phyloP scores from a whole-genome alignment of 2,329 filamentous ascomycete species.

The Monilinia fructigena region DNA sequence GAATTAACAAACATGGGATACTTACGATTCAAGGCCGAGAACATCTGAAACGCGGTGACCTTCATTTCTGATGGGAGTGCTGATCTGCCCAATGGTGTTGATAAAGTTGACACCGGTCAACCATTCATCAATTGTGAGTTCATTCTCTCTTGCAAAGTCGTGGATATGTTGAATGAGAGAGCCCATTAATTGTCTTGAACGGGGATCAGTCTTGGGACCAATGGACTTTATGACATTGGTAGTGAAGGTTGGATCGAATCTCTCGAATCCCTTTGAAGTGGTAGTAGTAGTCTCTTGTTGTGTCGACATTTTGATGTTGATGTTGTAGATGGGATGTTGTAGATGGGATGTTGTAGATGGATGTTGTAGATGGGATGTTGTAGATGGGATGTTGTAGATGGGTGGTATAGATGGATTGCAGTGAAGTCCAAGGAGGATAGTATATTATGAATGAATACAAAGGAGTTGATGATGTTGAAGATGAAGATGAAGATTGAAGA shows the following conservation, averaged over 20 bases:
- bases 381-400: neutral
- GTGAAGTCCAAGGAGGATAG: neutral
- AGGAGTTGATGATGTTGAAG: conserved; percentile 6
- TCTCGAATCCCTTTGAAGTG: conserved; percentile 7
- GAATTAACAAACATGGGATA: conserved; percentile 27
- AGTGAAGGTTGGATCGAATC: conserved; percentile 77
- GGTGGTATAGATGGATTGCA: neutral
- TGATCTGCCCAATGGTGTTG: conserved; percentile 69
- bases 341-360: neutral
- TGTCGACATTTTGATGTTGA: conserved; percentile 12
- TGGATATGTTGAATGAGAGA: conserved; percentile 70
- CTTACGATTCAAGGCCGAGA: conserved; percentile 69
- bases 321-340: neutral
- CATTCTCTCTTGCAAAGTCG: conserved; percentile 75
- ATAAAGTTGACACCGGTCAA: conserved; percentile 71
- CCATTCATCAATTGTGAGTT: conserved; percentile 77
- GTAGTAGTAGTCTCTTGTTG: conserved; percentile 19
- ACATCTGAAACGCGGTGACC: conserved; percentile 71
- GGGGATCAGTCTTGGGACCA: conserved; percentile 64
- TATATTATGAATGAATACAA: neutral
- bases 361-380: neutral
- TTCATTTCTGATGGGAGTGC: conserved; percentile 68
- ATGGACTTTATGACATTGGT: conserved; percentile 70
- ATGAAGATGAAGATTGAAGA: no score
- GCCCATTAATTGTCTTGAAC: conserved; percentile 62